A percentile compares a stretch with the other conserved stretches of the same genome.
phyloP scores from a whole-genome alignment of 768 basidiomycete species.

The Phanerodontia chrysosporium region DNA sequence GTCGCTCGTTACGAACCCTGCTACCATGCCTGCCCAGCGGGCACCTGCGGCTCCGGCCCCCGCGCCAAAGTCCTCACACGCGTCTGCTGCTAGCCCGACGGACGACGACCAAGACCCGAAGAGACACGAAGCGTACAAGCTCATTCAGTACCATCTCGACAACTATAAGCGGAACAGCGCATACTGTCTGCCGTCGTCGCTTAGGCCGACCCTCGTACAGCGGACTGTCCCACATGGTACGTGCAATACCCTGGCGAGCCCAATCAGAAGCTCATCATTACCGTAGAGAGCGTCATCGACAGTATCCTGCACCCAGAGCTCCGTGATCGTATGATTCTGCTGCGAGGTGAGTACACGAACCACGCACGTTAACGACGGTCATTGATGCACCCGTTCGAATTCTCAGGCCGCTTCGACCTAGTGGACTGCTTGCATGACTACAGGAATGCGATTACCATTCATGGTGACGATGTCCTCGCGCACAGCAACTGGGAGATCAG shows the following conservation, averaged over 20 bases:
- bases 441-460: constrained; percentile 62
- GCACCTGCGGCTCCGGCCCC: constrained; percentile 3
- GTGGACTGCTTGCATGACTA: constrained; percentile 78
- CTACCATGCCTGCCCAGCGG: constrained; percentile 30
- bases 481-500: constrained; percentile 88
- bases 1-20: constrained; percentile 35
- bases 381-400: neutral
- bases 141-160: constrained; percentile 88
- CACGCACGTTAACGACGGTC: neutral
- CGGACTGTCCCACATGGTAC: constrained; percentile 83
- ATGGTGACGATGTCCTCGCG: constrained; percentile 89
- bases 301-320: constrained; percentile 85
- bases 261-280: neutral
- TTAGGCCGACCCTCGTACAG: constrained; percentile 87
- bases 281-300: constrained; percentile 84
- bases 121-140: constrained; percentile 74
- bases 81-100: constrained; percentile 20
- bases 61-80: neutral
- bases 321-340: constrained; percentile 85
- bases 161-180: constrained; percentile 82
- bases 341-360: constrained; percentile 56
- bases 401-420: constrained; percentile 69
- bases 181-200: constrained; percentile 84
- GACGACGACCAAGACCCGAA: constrained; percentile 70
- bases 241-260: constrained; percentile 15